Conservation (phyloP, 345 rosid genomes). For the Gossypium mustelinum region DNA sequence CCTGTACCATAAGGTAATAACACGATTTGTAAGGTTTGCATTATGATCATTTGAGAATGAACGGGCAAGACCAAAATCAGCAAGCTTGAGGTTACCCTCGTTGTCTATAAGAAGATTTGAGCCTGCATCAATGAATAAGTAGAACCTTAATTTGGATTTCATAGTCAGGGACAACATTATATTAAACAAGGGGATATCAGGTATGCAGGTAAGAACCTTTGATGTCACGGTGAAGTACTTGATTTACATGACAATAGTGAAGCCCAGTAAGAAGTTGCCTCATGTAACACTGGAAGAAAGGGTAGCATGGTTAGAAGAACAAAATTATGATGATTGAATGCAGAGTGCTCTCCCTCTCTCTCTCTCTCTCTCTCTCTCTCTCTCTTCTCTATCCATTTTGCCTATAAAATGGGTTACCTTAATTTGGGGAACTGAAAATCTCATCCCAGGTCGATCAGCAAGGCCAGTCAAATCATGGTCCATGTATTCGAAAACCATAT, state of each 20-base stretch:
- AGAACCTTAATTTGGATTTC: conserved; percentile 5
- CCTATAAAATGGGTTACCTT: conserved; percentile 44
- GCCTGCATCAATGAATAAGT: conserved; percentile 42
- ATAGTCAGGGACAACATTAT: neutral
- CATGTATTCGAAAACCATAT: conserved; percentile 98
- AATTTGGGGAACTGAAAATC: conserved; percentile 89
- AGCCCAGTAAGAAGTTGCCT: conserved; percentile 94
- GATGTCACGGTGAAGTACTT: conserved; percentile 96
- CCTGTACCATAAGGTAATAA: conserved; percentile 97
- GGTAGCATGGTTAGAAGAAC: conserved; percentile 8
- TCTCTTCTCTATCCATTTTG: neutral
- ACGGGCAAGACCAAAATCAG: conserved; percentile 94
- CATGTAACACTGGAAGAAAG: conserved; percentile 76
- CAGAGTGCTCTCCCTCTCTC: neutral
- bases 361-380: neutral
- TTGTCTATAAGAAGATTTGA: conserved; percentile 94
- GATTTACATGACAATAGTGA: conserved; percentile 90
- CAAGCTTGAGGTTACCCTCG: conserved; percentile 88
- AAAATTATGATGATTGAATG: neutral
- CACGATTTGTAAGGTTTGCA: conserved; percentile 82
- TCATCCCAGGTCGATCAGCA: conserved; percentile 91
- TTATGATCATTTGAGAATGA: conserved; percentile 69
- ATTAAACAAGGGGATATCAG: neutral
- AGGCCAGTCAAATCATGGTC: conserved; percentile 97
- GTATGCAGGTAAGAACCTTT: conserved; percentile 49